Evolutionary conservation across 805 yeast species (phyloP).

Genomic region (Lipomyces starkeyi): DNA sequence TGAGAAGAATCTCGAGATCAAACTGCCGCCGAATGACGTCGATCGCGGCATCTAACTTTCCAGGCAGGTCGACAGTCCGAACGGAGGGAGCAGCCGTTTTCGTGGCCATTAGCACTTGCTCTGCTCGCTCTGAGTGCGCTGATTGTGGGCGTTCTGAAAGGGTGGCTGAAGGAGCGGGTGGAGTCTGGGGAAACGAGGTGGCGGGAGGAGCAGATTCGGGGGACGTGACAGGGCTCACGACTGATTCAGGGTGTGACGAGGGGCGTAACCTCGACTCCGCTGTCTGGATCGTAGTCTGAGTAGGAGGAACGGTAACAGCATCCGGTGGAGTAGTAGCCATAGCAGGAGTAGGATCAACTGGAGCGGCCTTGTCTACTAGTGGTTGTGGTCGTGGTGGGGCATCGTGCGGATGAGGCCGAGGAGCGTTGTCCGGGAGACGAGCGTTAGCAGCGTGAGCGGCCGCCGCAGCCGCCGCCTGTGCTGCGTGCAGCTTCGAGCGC

Average conservation of each 20-base stretch:
- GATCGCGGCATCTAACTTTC: constrained; percentile 9
- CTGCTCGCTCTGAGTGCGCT: neutral
- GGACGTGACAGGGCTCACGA: neutral
- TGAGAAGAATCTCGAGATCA: constrained; percentile 48
- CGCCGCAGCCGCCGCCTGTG: constrained; percentile 8
- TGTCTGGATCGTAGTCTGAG: neutral
- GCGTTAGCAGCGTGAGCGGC: constrained; percentile 4
- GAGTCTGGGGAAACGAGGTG: neutral
- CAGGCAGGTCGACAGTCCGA: neutral
- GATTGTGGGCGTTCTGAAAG: neutral
- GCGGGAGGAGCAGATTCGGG: neutral
- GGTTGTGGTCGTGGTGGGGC: constrained; percentile 6
- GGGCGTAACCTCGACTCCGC: neutral
- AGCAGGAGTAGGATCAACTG: neutral
- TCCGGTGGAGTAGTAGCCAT: neutral
- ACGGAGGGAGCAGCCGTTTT: constrained; percentile 12
- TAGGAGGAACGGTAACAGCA: neutral
- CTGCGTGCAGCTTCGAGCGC: constrained; percentile 17
- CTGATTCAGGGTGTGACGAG: neutral
- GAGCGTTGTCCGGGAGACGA: neutral
- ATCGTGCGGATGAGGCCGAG: constrained; percentile 7
- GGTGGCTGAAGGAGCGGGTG: constrained; percentile 9
- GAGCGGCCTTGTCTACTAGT: neutral
- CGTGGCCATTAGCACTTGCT: neutral
- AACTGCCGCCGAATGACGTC: constrained; percentile 42